A percentile compares a stretch with the other conserved stretches of the same genome.
Evolutionary conservation across 1,284 basidiomycete species (phyloP).

Genomic region (Schizophyllum commune): DNA sequence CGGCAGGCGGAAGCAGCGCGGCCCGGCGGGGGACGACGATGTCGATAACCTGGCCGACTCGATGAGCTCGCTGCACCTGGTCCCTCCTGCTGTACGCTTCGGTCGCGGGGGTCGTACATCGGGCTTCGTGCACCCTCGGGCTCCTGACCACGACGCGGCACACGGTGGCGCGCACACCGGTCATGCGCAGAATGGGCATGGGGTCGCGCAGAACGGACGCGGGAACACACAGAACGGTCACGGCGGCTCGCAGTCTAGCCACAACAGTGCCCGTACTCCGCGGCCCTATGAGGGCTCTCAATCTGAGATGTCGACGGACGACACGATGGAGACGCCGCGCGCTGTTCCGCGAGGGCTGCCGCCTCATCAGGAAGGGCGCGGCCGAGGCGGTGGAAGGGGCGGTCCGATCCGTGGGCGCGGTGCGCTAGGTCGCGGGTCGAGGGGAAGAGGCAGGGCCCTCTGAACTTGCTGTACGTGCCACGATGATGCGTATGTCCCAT

Average conservation of each 20-base stretch:
- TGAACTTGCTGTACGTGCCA: not conserved
- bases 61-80: slow-evolving; percentile 55
- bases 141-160: not conserved
- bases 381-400: no score
- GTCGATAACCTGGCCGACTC: slow-evolving; percentile 38
- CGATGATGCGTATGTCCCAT: no score
- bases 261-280: no score
- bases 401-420: not conserved
- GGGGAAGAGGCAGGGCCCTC: not conserved
- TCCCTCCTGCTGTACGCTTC: slow-evolving; percentile 62
- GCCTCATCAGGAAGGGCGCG: not conserved
- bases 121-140: slow-evolving; percentile 27
- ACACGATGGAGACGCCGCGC: not conserved
- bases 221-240: no score
- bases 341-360: not conserved
- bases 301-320: not conserved
- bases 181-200: not conserved
- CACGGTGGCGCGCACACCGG: not conserved
- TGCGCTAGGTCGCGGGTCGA: not conserved
- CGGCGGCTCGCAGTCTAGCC: no score
- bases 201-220: not conserved
- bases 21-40: slow-evolving; percentile 18
- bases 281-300: not conserved
- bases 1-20: not conserved
- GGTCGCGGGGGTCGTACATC: slow-evolving; percentile 52